These are phyloP conservation scores for Sesbania bispinosa DNA, from an alignment of 306 rosid genomes.

Conservation along the genomic window DNA sequence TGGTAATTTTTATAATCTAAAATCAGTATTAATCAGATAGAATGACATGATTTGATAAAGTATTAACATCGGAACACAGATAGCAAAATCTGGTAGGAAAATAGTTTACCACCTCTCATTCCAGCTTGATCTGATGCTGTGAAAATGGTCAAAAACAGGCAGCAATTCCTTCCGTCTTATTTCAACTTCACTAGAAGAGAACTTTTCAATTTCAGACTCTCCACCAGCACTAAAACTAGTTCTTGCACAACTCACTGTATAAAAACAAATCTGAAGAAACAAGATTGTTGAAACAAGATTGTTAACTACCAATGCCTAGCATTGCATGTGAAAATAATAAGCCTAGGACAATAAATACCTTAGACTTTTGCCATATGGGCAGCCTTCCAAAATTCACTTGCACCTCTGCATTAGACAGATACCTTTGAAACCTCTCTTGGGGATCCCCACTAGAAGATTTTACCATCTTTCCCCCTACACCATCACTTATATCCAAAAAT, in stretches of 20 bases:
- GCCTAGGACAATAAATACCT: constrained; percentile 45
- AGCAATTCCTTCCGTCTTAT: constrained; percentile 66
- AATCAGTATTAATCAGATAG: constrained; percentile 12
- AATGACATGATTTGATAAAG: neutral
- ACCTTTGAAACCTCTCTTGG: constrained; percentile 59
- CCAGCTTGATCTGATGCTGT: constrained; percentile 63
- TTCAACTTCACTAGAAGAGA: constrained; percentile 72
- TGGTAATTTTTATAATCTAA: neutral
- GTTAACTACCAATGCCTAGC: constrained; percentile 6
- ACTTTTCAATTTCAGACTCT: constrained; percentile 77
- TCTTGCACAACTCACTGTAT: constrained; percentile 44
- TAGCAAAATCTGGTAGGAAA: constrained; percentile 9
- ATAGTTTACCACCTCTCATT: constrained; percentile 57
- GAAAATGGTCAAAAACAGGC: constrained; percentile 80
- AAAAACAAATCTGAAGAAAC: constrained; percentile 57
- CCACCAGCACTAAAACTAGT: constrained; percentile 37
- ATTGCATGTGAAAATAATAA: constrained; percentile 14
- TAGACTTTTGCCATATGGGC: constrained; percentile 78
- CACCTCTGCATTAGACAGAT: constrained; percentile 86
- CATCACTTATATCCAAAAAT: constrained; percentile 32
- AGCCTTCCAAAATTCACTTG: constrained; percentile 66
- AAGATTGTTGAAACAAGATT: constrained; percentile 5
- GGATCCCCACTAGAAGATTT: constrained; percentile 35
- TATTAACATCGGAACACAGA: neutral
- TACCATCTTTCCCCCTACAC: constrained; percentile 28